Evolutionary conservation across 192 early-diverging fungal species (phyloP), one percentile per base, ranked within the genome.

Genomic region (Spizellomyces punctatus): DNA sequence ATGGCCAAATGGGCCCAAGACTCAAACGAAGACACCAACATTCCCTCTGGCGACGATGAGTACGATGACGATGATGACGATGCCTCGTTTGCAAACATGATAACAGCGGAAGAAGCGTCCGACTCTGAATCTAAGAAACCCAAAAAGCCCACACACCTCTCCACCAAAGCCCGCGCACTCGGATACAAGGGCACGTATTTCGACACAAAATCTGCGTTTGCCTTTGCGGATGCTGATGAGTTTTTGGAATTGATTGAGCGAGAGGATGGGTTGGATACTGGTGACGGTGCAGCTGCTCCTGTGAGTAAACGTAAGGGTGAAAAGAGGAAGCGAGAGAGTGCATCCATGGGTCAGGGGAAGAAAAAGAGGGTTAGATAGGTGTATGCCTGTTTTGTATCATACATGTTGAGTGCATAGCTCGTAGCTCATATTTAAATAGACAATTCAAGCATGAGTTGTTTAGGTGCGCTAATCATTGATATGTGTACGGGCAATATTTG

Each of bases 201-300:
- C 64, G 78, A 71, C 19, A 85, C 78, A 12, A 85, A 77, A 14
- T 89, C 85, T 6, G 81, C 77, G 16, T 80, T 66, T 44, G 88
- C 86, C 21, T 87, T 90, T 73, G 88, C 88, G 19, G 86, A 82
- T 56, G 86, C 83, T 27, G 87, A 89, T 44, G 89, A 89, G 56
- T 81, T 87, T 62, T 78, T 71, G n/a, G 75, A 80, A 19, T 69
- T 89, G 70, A 17, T 83, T 41, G 76, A 78, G 63, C 64, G 73
- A 21, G 82, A 85, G 46, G 85, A 88, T 16, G 80, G 78, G 4
- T 67, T 69, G n/a, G 81, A 83, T 46, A 71, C 67, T 10, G 62
- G 54, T 46, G 73, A 63, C 45, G 74, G 43, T 12, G 17, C n/a
- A 19, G 58, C 50, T 54, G 50, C 14, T 54, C 14, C 2, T 54